These are phyloP conservation scores for Agarophyton chilense DNA, from an alignment of 23 red algal genomes.

Conservation along the genomic window DNA sequence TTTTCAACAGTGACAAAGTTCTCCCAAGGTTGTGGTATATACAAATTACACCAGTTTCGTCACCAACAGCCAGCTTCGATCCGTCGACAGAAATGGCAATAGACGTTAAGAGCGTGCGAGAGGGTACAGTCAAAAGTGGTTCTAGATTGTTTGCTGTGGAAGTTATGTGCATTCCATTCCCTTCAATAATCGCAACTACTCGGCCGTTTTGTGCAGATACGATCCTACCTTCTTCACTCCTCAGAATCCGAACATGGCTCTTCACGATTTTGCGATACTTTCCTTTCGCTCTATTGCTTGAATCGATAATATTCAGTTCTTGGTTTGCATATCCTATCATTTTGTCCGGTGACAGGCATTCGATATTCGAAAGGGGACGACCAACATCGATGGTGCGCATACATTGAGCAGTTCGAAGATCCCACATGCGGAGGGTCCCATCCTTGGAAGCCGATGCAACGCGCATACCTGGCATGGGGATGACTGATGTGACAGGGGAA, in stretches of 20 bases:
- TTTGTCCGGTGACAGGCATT: neutral
- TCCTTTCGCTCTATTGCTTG: neutral
- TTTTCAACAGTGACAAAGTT: neutral
- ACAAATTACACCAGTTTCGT: constrained; percentile 28
- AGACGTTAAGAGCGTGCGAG: constrained; percentile 4
- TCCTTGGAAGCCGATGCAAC: constrained; percentile 60
- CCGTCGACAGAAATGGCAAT: constrained; percentile 27
- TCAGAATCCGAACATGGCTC: neutral
- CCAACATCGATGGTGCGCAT: constrained; percentile 68
- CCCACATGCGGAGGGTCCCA: constrained; percentile 75
- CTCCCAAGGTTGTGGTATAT: constrained; percentile 12
- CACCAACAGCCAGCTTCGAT: constrained; percentile 53
- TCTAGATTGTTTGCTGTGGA: neutral
- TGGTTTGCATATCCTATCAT: neutral
- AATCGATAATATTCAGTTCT: constrained; percentile 12
- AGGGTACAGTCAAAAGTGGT: neutral
- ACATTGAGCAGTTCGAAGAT: constrained; percentile 36
- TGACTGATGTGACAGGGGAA: constrained; percentile 8
- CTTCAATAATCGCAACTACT: constrained; percentile 18
- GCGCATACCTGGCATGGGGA: constrained; percentile 32
- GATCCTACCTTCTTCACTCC: neutral
- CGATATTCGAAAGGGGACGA: constrained; percentile 11
- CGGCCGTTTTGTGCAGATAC: neutral
- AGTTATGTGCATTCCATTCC: constrained; percentile 7
- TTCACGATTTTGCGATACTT: neutral